Evolutionary conservation across 164 flowering plant genomes (phyloP).

Genomic region (Tinospora cordifolia): DNA sequence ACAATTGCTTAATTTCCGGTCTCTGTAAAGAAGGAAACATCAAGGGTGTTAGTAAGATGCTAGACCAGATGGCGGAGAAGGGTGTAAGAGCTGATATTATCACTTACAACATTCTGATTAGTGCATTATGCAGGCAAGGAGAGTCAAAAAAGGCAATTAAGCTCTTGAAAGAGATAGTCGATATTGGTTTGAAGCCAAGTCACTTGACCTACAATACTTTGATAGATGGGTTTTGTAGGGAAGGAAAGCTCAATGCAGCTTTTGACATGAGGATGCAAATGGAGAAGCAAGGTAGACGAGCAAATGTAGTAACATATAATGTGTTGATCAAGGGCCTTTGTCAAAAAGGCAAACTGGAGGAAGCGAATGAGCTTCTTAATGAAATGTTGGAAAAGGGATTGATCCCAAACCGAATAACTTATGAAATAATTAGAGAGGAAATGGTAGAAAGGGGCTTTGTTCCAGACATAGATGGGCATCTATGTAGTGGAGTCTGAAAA

Average conservation of each 20-base stretch:
- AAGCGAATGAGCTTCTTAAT: constrained; percentile 28
- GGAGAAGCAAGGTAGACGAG: constrained; percentile 25
- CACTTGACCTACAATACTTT: constrained; percentile 29
- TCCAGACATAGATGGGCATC: constrained; percentile 30
- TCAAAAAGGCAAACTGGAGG: constrained; percentile 26
- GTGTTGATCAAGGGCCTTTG: constrained; percentile 29
- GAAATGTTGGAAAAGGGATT: constrained; percentile 35
- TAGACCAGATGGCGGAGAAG: constrained; percentile 27
- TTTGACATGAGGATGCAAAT: constrained; percentile 20
- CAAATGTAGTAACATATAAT: constrained; percentile 31
- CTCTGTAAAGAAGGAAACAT: constrained; percentile 19
- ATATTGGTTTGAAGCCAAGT: constrained; percentile 22
- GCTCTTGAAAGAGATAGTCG: constrained; percentile 27
- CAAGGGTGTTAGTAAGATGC: constrained; percentile 23
- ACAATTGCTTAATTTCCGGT: constrained; percentile 27
- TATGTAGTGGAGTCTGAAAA: constrained; percentile 8
- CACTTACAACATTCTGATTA: constrained; percentile 26
- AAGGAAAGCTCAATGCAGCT: constrained; percentile 25
- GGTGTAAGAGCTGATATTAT: constrained; percentile 22
- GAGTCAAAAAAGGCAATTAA: constrained; percentile 19
- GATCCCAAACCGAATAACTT: constrained; percentile 25
- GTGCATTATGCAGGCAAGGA: constrained; percentile 25
- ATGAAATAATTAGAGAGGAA: constrained; percentile 26
- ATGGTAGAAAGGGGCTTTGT: constrained; percentile 28
- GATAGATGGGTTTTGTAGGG: constrained; percentile 27